Evolutionary conservation across 495 filamentous ascomycete genomes (phyloP).

Genomic region (Podospora comata): DNA sequence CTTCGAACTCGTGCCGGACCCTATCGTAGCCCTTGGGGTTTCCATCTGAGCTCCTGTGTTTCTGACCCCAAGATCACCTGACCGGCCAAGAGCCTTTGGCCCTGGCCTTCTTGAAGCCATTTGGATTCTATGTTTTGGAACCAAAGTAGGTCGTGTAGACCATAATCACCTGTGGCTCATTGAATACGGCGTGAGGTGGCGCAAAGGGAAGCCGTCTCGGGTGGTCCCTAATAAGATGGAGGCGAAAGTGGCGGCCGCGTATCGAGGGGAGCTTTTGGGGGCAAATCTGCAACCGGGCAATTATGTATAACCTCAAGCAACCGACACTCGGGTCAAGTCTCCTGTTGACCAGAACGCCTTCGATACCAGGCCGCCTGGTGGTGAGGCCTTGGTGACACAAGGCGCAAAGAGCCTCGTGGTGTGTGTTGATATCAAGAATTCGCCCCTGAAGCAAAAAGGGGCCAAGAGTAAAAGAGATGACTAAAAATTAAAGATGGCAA

Average conservation of each 20-base stretch:
- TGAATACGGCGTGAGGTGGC: constrained; percentile 10
- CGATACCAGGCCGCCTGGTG: neutral
- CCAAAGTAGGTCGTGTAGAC: constrained; percentile 18
- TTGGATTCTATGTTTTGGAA: constrained; percentile 23
- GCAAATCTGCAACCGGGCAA: neutral
- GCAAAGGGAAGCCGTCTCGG: constrained; percentile 4
- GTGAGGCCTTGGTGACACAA: neutral
- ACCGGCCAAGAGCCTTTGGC: constrained; percentile 21
- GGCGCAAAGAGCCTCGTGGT: neutral
- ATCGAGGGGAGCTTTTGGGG: neutral
- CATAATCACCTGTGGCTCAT: constrained; percentile 28
- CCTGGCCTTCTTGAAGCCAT: constrained; percentile 35
- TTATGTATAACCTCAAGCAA: constrained; percentile 13
- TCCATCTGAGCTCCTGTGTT: constrained; percentile 19
- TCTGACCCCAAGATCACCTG: constrained; percentile 20
- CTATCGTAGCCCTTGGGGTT: constrained; percentile 17
- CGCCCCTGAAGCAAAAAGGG: neutral
- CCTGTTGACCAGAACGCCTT: neutral
- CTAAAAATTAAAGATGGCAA: constrained; percentile 9
- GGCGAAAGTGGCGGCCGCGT: constrained; percentile 22
- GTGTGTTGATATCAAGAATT: neutral
- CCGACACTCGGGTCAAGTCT: neutral
- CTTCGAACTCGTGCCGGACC: constrained; percentile 20
- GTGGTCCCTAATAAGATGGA: constrained; percentile 13
- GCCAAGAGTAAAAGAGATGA: neutral